These are phyloP conservation scores for Musa itinerans DNA, from an alignment of 176 grass and related monocot species.

Conservation along the genomic window DNA sequence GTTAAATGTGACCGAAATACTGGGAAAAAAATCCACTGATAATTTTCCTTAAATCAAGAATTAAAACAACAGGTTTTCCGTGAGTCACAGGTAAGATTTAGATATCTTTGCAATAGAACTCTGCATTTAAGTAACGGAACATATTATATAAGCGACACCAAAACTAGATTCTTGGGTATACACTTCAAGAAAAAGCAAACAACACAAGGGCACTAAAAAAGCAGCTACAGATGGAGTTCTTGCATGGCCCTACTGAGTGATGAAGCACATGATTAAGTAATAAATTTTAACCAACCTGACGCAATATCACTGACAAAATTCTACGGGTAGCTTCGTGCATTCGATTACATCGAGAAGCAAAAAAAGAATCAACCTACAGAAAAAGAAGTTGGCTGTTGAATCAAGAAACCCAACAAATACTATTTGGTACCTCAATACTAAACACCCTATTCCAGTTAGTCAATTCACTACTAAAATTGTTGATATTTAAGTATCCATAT, in stretches of 20 bases:
- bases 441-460: background rate
- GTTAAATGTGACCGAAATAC: too few species aligned
- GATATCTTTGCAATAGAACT: too few species aligned
- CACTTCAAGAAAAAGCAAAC: too few species aligned
- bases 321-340: constrained; percentile 97
- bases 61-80: too few species aligned
- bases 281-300: constrained; percentile 45
- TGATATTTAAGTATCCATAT: background rate
- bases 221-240: background rate
- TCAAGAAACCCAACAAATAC: background rate
- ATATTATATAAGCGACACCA: too few species aligned
- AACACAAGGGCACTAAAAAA: background rate
- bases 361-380: constrained; percentile 87
- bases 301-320: constrained; percentile 88
- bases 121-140: too few species aligned
- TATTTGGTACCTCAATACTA: too few species aligned
- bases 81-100: too few species aligned
- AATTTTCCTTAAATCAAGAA: too few species aligned
- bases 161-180: too few species aligned
- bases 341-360: constrained; percentile 71
- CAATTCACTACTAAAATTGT: background rate
- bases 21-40: too few species aligned
- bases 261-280: background rate
- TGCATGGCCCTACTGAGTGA: too few species aligned
- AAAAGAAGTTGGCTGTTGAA: constrained; percentile 1